Base-by-base conservation (phyloP, 805 yeast genomes). In the Monosporozyma siamensis region DNA sequence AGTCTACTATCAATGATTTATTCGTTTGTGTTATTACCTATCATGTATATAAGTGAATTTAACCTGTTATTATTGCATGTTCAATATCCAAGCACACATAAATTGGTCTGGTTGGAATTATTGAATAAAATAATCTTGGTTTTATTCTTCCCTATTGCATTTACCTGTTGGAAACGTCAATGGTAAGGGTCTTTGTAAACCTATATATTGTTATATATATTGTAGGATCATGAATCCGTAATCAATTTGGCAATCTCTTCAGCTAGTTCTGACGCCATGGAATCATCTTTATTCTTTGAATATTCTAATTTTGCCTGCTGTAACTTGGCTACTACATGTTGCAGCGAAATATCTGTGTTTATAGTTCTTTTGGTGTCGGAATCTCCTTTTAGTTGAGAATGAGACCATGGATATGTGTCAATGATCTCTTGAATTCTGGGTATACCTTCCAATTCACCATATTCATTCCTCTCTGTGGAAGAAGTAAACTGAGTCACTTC, bases 391-490 rank as follows among this genome's bases (percentile, higher is more conserved):
- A 50, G 38, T 55, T 29, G 14, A 12, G 27, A 35, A 18, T 38
- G 52, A 11, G 48, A 47, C 81, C 82, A 77, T 22, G 66, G 70
- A 44, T 73, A 69, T 1, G 73, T 61, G 39, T 76, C 74, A 4
- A 77, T 48, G 3, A 74, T 52, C 44, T 76, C 80, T 30, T 49
- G 48, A 3, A 75, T 43, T 44, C 80, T 52, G 30, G 61, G 66
- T 11, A 55, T 50, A 0, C 81, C 81, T 2, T 59, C 12, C 20
- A 52, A 61, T 37, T 74, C 80, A 17, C 53, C 53, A 46, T 29
- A 14, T 27, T 29, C 32, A 25, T 38, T 17, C 17, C 20, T 29
- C 7, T 27, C 34, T 11, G 17, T 9, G 7, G 24, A 23, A 18
- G 31, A 7, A 6, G n/a, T 27, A 6, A 38, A n/a, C 3, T 23